These are phyloP conservation scores for Silene uniflora DNA, from an alignment of 148 eudicot species.

Conservation along the genomic window DNA sequence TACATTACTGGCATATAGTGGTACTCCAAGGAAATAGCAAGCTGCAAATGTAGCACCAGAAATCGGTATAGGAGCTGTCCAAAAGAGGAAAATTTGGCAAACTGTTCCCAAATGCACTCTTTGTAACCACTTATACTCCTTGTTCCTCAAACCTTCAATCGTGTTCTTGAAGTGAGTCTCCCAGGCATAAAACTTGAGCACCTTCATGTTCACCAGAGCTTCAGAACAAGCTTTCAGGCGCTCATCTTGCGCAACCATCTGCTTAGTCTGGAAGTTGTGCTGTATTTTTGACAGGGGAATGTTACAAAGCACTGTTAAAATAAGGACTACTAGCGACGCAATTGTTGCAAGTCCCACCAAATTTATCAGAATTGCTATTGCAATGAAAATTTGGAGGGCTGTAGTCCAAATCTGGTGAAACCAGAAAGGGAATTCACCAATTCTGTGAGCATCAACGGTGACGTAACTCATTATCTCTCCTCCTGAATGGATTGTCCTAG, in stretches of 20 bases:
- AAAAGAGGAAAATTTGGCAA: constrained; percentile 47
- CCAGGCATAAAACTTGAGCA: constrained; percentile 76
- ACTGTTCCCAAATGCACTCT: constrained; percentile 51
- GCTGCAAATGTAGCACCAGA: constrained; percentile 67
- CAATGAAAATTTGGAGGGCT: constrained; percentile 53
- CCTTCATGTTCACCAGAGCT: constrained; percentile 81
- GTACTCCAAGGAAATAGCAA: constrained; percentile 50
- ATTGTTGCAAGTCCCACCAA: constrained; percentile 55
- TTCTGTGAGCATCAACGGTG: constrained; percentile 62
- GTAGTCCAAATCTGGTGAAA: constrained; percentile 77
- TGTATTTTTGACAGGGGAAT: constrained; percentile 61
- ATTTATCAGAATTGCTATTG: constrained; percentile 44
- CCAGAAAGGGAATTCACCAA: constrained; percentile 81
- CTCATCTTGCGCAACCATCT: constrained; percentile 62
- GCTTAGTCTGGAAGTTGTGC: constrained; percentile 53
- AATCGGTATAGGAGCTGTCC: constrained; percentile 62
- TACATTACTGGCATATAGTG: constrained; percentile 62
- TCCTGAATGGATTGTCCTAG: constrained; percentile 52
- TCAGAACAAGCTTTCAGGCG: constrained; percentile 55
- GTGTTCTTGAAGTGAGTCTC: constrained; percentile 60
- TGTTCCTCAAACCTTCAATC: constrained; percentile 43
- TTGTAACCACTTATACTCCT: constrained; percentile 51
- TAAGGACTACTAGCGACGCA: constrained; percentile 44
- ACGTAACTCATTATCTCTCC: constrained; percentile 80
- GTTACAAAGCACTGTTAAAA: constrained; percentile 56